These are phyloP conservation scores for Podospora pseudopauciseta DNA, from an alignment of 495 filamentous ascomycete genomes.

Conservation along the genomic window DNA sequence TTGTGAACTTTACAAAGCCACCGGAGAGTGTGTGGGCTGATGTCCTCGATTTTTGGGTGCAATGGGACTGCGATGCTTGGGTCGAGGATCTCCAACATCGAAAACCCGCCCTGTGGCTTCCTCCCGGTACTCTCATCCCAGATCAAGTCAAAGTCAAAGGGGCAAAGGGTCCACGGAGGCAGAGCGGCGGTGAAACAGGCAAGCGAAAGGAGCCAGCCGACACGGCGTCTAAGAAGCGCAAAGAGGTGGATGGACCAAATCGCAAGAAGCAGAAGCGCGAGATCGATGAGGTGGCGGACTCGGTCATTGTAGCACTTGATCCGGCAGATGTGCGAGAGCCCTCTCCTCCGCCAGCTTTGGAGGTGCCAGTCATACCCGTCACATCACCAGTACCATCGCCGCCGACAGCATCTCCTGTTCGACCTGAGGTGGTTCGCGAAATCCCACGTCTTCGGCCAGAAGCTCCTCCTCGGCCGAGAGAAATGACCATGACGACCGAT, in stretches of 20 bases:
- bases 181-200: slow-evolving; percentile 24
- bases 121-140: slow-evolving; percentile 34
- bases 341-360: background rate
- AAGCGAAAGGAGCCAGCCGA: slow-evolving; percentile 28
- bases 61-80: slow-evolving; percentile 72
- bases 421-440: slow-evolving; percentile 3
- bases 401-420: background rate
- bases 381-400: background rate
- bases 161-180: slow-evolving; percentile 26
- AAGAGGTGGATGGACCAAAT: slow-evolving; percentile 10
- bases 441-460: slow-evolving; percentile 8
- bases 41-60: slow-evolving; percentile 64
- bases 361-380: background rate
- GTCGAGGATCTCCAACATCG: slow-evolving; percentile 55
- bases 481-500: background rate
- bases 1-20: slow-evolving; percentile 66
- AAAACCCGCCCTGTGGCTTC: slow-evolving; percentile 55
- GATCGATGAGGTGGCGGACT: background rate
- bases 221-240: slow-evolving; percentile 21
- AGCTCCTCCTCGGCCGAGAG: background rate
- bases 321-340: background rate
- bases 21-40: slow-evolving; percentile 65
- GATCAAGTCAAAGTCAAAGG: slow-evolving; percentile 36
- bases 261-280: slow-evolving; percentile 12
- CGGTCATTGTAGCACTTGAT: background rate